Evolutionary conservation across 148 eudicot species (phyloP).

Genomic region (Fagopyrum homotropicum): DNA sequence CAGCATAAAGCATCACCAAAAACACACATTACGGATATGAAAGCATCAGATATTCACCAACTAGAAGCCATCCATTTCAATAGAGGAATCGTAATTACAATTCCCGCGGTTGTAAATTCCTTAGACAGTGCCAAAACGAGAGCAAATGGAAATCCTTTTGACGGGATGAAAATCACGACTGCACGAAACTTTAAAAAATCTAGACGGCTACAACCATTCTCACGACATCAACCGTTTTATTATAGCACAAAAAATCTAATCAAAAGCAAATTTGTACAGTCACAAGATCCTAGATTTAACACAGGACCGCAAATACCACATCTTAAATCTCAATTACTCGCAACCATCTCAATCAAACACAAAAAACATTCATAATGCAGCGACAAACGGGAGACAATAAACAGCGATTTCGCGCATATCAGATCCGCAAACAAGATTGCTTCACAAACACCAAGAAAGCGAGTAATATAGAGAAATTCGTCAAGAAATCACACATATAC

Average conservation of each 20-base stretch:
- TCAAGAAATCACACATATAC: background rate
- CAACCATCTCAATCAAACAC: background rate
- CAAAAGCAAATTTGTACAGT: background rate
- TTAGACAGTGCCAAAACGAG: background rate
- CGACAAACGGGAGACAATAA: background rate
- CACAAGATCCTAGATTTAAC: background rate
- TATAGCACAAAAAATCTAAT: background rate
- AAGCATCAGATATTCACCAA: background rate
- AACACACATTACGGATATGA: background rate
- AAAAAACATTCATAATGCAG: background rate
- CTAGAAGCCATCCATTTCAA: background rate
- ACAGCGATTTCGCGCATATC: background rate
- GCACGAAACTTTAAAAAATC: background rate
- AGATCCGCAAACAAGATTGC: constrained; percentile 14
- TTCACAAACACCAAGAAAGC: background rate
- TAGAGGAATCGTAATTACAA: background rate
- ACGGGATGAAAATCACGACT: background rate
- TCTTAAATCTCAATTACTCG: background rate
- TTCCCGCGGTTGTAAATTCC: background rate
- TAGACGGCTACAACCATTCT: background rate
- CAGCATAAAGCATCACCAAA: too few relatives aligned
- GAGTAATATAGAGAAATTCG: background rate
- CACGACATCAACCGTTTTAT: background rate
- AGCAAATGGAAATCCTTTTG: background rate
- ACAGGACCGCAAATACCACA: background rate